These are phyloP conservation scores for Jacaranda mimosifolia DNA, from an alignment of 257 asterid genomes.

Conservation along the genomic window DNA sequence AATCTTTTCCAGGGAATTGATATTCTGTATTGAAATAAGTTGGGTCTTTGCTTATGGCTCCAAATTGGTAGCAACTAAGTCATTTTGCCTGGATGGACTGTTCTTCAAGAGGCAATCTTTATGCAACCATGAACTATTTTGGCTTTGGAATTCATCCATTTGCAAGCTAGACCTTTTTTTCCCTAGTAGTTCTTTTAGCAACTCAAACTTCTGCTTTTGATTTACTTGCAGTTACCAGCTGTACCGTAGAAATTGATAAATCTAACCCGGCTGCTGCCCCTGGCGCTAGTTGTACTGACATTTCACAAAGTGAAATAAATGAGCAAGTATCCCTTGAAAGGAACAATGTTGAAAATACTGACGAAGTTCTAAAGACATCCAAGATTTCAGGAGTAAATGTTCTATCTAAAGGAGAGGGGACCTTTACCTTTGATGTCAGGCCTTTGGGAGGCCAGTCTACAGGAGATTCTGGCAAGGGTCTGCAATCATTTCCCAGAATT, in stretches of 20 bases:
- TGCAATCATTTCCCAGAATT: slow-evolving; percentile 51
- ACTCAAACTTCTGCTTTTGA: slow-evolving; percentile 27
- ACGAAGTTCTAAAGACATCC: slow-evolving; percentile 35
- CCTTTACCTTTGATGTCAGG: slow-evolving; percentile 65
- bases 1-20: neutral
- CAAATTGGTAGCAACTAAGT: slow-evolving; percentile 3
- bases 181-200: neutral
- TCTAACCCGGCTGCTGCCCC: slow-evolving; percentile 42
- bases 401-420: slow-evolving; percentile 57
- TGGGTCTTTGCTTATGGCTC: neutral
- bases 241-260: slow-evolving; percentile 49
- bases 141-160: slow-evolving; percentile 12
- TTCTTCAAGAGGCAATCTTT: slow-evolving; percentile 22
- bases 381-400: slow-evolving; percentile 46
- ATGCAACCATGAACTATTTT: slow-evolving; percentile 23
- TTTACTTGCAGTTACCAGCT: slow-evolving; percentile 54
- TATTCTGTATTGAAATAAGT: neutral
- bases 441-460: slow-evolving; percentile 58
- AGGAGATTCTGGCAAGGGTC: slow-evolving; percentile 50
- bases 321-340: slow-evolving; percentile 37
- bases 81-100: neutral
- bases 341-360: slow-evolving; percentile 41
- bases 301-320: slow-evolving; percentile 44
- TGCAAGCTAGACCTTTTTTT: slow-evolving; percentile 13
- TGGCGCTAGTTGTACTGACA: slow-evolving; percentile 42